Conservation (phyloP, 768 basidiomycete genomes). For the Boletus sensibilis region DNA sequence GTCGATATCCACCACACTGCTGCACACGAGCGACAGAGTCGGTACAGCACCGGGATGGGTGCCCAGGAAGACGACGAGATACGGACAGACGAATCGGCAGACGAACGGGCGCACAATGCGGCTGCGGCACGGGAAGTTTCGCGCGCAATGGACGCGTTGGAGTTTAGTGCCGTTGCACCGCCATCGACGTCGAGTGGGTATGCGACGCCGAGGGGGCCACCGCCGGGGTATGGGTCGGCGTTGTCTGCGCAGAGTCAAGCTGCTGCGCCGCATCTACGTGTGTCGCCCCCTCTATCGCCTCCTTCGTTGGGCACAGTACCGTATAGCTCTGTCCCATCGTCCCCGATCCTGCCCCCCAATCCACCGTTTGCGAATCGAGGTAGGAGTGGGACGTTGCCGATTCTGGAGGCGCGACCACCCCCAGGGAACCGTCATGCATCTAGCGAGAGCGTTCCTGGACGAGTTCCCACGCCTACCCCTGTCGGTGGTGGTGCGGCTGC, state of each 20-base stretch:
- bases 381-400: slow-evolving; percentile 6
- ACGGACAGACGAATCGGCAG: slow-evolving; percentile 31
- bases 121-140: slow-evolving; percentile 70
- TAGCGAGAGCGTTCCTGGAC: slow-evolving; percentile 5
- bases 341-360: slow-evolving; percentile 36
- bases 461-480: slow-evolving; percentile 8
- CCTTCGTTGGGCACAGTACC: slow-evolving; percentile 7
- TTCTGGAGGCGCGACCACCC: slow-evolving; percentile 7
- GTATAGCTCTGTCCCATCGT: slow-evolving; percentile 23
- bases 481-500: not conserved
- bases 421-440: not conserved
- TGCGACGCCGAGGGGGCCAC: slow-evolving; percentile 16
- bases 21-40: slow-evolving; percentile 3
- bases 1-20: not conserved
- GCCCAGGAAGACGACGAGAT: slow-evolving; percentile 31
- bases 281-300: not conserved
- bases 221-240: slow-evolving; percentile 5
- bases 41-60: not conserved
- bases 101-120: slow-evolving; percentile 56
- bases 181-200: slow-evolving; percentile 11
- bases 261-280: not conserved
- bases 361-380: slow-evolving; percentile 41
- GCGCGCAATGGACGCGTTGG: slow-evolving; percentile 60
- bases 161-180: slow-evolving; percentile 34
- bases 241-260: slow-evolving; percentile 1